Conservation (phyloP, 495 filamentous ascomycete genomes). For the Penicillium turbatum region DNA sequence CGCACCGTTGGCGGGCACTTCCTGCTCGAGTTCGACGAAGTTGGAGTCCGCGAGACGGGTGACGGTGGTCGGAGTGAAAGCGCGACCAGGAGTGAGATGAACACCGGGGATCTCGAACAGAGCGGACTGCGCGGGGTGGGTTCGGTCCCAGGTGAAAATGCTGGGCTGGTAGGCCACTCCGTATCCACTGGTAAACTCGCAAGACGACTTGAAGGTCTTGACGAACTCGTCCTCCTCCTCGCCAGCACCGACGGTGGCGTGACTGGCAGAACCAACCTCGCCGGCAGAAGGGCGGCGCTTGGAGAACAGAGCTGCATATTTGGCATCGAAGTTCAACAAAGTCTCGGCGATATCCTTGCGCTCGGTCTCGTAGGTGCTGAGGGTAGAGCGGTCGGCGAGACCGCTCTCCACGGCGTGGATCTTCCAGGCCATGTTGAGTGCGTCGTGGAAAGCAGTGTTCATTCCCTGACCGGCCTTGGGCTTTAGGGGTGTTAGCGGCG, state of each 20-base stretch:
- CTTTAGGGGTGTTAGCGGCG: slow-evolving; percentile 37
- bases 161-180: slow-evolving; percentile 60
- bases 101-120: slow-evolving; percentile 61
- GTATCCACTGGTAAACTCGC: slow-evolving; percentile 64
- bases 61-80: slow-evolving; percentile 70
- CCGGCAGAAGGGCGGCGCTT: slow-evolving; percentile 53
- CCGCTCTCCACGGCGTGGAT: slow-evolving; percentile 63
- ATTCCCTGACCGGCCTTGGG: slow-evolving; percentile 61
- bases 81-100: slow-evolving; percentile 62
- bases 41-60: slow-evolving; percentile 83
- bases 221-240: slow-evolving; percentile 57
- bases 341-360: slow-evolving; percentile 65
- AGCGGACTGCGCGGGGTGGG: slow-evolving; percentile 64
- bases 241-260: slow-evolving; percentile 24
- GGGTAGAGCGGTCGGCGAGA: slow-evolving; percentile 53
- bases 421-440: slow-evolving; percentile 78
- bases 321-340: slow-evolving; percentile 68
- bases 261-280: slow-evolving; percentile 50
- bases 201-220: slow-evolving; percentile 60
- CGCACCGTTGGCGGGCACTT: slow-evolving; percentile 79
- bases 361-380: slow-evolving; percentile 69
- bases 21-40: slow-evolving; percentile 81
- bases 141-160: slow-evolving; percentile 65
- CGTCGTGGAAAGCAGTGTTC: slow-evolving; percentile 52
- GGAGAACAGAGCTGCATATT: slow-evolving; percentile 62